Evolutionary conservation across 1,139 yeast species (phyloP), one percentile per base, ranked within the genome.

Genomic region (Saccharomyces hybrid): DNA sequence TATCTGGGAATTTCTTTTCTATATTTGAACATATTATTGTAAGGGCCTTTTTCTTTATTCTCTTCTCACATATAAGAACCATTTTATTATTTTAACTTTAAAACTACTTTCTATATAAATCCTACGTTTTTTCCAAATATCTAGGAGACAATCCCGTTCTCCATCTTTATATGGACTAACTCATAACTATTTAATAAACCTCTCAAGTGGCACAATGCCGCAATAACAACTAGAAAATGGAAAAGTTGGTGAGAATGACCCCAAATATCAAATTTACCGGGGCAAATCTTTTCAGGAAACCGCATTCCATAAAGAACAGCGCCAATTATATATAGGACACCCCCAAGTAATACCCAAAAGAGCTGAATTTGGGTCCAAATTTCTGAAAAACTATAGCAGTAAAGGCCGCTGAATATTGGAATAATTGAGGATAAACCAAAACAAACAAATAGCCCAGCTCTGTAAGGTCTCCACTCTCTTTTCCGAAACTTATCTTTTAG

Each of bases 231-330:
- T 65, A 87, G 71, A 3, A 87, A 72, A 68, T 90, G 97, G 68
- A 90, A 90, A 25, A 90, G 79, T 68, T 91, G 97, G 68, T 90
- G 97, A 3, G 96, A 86, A 61, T 88, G 87, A 1, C 96, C 96
- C 73, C 82, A 77, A 13, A 82, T 67, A 63, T 90, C 97, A 67
- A 80, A 86, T 28, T 56, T 75, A 0, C 88, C 83, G n/a, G 95
- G 93, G 2, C 73, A 69, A 53, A 76, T 74, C 52, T 88, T 73
- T 66, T 91, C 97, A 0, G 97, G 97, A 31, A 88, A 69, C 59
- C 97, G 75, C 29, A 78, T 71, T 0, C 96, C 97, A 67, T 90
- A 90, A 50, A 90, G 70, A 1, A 77, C 76, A 0, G 97, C 97
- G 0, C 97, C 97, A 3, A 73, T 62, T 8, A 89, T 86, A 68